Evolutionary conservation across 768 basidiomycete species (phyloP).

Genomic region (Suillus paluster): DNA sequence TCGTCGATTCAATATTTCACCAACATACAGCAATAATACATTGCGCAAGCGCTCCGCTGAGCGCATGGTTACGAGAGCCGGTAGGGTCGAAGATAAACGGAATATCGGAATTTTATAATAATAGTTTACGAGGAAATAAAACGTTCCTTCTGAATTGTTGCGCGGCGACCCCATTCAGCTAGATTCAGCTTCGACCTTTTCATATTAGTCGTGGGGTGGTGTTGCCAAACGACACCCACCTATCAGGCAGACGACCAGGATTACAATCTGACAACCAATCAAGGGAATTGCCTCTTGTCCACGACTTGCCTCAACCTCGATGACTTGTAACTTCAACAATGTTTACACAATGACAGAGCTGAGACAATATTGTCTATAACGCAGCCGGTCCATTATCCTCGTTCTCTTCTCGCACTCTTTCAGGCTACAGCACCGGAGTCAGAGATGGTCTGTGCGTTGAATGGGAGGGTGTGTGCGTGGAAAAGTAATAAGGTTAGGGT

Average conservation of each 20-base stretch:
- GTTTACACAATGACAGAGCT: neutral
- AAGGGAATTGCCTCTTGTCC: conserved; percentile 1
- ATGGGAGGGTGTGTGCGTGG: conserved; percentile 34
- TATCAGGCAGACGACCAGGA: neutral
- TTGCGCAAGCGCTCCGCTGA: neutral
- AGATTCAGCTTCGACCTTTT: conserved; percentile 2
- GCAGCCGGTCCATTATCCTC: neutral
- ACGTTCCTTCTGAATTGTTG: neutral
- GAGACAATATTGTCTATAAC: neutral
- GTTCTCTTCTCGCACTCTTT: neutral
- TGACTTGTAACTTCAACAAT: neutral
- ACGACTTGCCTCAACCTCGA: neutral
- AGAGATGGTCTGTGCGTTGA: conserved; percentile 14
- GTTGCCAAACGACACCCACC: conserved; percentile 4
- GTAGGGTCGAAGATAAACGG: neutral
- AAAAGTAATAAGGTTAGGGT: conserved; percentile 44
- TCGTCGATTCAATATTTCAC: neutral
- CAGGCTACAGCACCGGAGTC: neutral
- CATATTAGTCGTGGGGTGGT: neutral
- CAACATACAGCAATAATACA: neutral
- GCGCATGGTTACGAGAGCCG: neutral
- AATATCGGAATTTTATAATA: neutral
- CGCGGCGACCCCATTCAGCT: neutral
- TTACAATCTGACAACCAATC: neutral
- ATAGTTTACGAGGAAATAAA: conserved; percentile 4